A percentile compares a stretch with the other conserved stretches of the same genome.
phyloP scores from a whole-genome alignment of 2,329 filamentous ascomycete species.

The Aspergillus sp. region DNA sequence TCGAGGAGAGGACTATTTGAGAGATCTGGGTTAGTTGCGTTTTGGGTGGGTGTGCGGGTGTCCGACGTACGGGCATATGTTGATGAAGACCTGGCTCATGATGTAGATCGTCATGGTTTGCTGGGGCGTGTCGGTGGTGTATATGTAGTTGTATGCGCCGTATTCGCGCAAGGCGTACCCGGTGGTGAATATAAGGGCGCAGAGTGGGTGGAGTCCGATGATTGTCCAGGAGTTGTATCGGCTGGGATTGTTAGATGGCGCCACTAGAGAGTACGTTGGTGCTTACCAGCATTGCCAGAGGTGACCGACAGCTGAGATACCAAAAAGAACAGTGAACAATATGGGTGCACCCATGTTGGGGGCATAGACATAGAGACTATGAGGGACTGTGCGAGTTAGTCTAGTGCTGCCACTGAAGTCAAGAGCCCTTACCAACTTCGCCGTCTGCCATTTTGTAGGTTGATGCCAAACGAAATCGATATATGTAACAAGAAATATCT shows the following conservation, averaged over 20 bases:
- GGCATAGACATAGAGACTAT: conserved; percentile 50
- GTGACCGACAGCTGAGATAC: conserved; percentile 39
- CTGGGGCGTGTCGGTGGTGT: conserved; percentile 10
- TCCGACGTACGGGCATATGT: conserved; percentile 43
- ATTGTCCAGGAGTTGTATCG: conserved; percentile 59
- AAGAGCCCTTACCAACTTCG: too few species aligned
- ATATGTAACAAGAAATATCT: too few species aligned
- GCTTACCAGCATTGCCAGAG: conserved; percentile 58
- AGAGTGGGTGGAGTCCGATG: conserved; percentile 56
- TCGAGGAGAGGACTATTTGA: conserved; percentile 57
- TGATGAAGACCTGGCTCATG: conserved; percentile 28
- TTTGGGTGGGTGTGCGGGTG: conserved; percentile 26
- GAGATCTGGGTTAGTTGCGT: not conserved
- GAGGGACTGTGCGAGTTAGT: not conserved
- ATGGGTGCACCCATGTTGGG: conserved; percentile 57
- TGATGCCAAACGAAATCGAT: too few species aligned
- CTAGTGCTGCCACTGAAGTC: too few species aligned
- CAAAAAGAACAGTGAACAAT: conserved; percentile 52
- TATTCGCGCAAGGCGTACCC: conserved; percentile 58
- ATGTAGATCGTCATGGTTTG: conserved; percentile 31
- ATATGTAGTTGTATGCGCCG: conserved; percentile 53
- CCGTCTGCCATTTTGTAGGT: too few species aligned
- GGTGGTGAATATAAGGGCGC: conserved; percentile 53
- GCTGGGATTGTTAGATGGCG: conserved; percentile 31
- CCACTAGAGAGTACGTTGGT: conserved; percentile 5